Conservation (phyloP, 345 rosid species). For the Populus ilicifolia region DNA sequence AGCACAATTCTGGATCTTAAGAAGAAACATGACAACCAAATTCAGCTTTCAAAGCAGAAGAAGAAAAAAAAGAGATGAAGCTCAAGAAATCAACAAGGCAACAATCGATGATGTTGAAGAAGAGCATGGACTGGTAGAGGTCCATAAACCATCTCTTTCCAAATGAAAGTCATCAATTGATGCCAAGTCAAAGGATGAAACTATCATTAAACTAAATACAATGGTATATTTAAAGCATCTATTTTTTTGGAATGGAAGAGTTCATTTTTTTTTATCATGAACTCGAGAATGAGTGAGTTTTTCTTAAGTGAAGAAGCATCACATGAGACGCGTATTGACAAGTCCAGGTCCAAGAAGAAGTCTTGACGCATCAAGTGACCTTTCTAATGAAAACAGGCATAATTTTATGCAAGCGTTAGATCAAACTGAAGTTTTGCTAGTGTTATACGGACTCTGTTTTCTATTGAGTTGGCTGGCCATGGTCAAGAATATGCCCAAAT, state of each 20-base stretch:
- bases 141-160: slow-evolving; percentile 45
- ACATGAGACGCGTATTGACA: background rate
- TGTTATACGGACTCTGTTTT: background rate
- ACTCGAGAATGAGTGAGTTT: too few species aligned
- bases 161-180: slow-evolving; percentile 61
- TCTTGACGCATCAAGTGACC: background rate
- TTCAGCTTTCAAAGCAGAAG: too few species aligned
- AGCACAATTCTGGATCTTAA: too few species aligned
- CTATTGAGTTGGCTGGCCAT: background rate
- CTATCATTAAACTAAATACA: slow-evolving; percentile 41
- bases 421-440: background rate
- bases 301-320: background rate
- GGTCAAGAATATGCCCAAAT: background rate
- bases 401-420: background rate
- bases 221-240: too few species aligned
- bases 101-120: too few species aligned
- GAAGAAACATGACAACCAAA: too few species aligned
- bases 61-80: too few species aligned
- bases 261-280: too few species aligned
- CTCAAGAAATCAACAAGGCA: too few species aligned
- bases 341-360: background rate
- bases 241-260: too few species aligned
- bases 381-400: background rate
- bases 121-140: too few species aligned
- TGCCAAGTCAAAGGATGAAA: slow-evolving; percentile 79